Base-by-base conservation (phyloP, 2,329 filamentous ascomycete genomes). In the Thermothelomyces thermophilus region DNA sequence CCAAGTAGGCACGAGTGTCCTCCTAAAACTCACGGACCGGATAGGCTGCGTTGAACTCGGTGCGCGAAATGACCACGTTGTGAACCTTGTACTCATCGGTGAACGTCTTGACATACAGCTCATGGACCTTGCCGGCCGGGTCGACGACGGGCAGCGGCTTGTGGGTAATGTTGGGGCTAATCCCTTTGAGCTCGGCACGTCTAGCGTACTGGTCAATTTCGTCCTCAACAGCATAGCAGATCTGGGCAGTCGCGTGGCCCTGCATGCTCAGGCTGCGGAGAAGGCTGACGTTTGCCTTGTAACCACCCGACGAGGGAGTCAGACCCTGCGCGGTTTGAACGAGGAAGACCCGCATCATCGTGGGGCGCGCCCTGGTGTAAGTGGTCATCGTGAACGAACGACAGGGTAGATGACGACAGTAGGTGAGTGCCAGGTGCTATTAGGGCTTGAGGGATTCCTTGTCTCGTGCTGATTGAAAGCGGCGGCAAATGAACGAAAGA, bases 261-360 rank as follows among this genome's bases (percentile, higher is more conserved):
- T 46, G 16, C 8, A 2, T 26, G 42, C 44, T 33, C 7, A 61
- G 49, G 17, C 44, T 50, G 20, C 53, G 56, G 3, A 61, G 56
- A 11, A 61, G 52, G 37, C 40, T 54, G 46, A 56, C 19, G 39
- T 61, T 61, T 10, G 58, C 53, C 49, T 60, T 60, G 54, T 56
- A 60, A 14, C 59, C 59, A 24, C 58, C 58, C 19, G 58, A 61
- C 16, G 58, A 61, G 19, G 59, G 58, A 10, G 51, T 51, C 37
- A 61, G 46, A 26, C 59, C 59, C 40, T 60, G 55, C 3, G 59
- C 59, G 5, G 59, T 61, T 54, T 61, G 59, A 10, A 60, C 55
- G 13, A 61, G 54, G 28, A 61, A 50, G 28, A 61, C 54, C 13
- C 59, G 58, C 54, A 59, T 53, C 30, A 24, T 51, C 9, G 39